Evolutionary conservation across 441 rosid species (phyloP), one percentile per base, ranked within the genome.

Genomic region (Bruguiera hainesii): DNA sequence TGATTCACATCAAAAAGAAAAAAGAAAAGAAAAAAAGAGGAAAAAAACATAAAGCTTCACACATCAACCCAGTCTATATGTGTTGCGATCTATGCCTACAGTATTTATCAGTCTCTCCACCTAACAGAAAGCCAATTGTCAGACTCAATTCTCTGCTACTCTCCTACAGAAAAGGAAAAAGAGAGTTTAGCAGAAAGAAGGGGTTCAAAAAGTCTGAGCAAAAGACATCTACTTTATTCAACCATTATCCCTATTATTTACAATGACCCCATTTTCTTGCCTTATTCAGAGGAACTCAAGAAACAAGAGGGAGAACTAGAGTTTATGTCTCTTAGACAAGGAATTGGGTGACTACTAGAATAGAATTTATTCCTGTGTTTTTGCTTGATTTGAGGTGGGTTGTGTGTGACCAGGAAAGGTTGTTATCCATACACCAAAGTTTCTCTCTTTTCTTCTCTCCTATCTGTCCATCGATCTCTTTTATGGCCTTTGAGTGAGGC

Each of bases 101-200:
- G 29, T 53, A 64, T 75, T 75, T 75, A 78, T 68, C 55, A 58
- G 69, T 73, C 76, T 67, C 64, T 59, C 23, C 68, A 68, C 50
- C 49, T 69, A 51, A 59, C 70, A 49, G 79, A 71, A 46, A 68
- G 61, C 71, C 55, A 75, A 72, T 79, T 88, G 90, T 86, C 87
- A 86, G 89, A 80, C 79, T 79, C 68, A 76, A 72, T 73, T 81
- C 90, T 85, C 89, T 81, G 90, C 96, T 79, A 81, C 85, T 80
- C 76, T 56, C 73, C 72, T 18, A 71, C 83, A 71, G 69, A 53
- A 69, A 72, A 63, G 67, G 73, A 42, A 69, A 78, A 74, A 52
- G 50, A 71, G 64, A 50, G 65, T 39, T 63, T 61, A 66, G 65
- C 74, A 82, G 75, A 79, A 57, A 70, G 80, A 76, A 51, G 69